Evolutionary conservation across 2,329 filamentous ascomycete genomes (phyloP).

Genomic region (Lecanicillium sp.): DNA sequence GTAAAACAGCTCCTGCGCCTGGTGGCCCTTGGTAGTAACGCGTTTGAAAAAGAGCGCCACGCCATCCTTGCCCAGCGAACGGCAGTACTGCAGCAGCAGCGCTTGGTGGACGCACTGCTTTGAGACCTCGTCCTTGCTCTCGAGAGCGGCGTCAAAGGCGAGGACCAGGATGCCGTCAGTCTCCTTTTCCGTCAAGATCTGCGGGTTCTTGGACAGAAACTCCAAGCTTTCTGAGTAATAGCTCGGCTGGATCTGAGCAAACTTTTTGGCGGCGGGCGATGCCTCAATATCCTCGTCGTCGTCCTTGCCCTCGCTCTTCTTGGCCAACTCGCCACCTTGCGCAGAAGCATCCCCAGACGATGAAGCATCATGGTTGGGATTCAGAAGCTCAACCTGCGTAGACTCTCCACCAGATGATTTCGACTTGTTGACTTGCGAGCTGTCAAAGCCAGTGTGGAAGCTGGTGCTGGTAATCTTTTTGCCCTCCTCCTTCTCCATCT

Average conservation of each 20-base stretch:
- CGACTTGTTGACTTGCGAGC: slow-evolving; percentile 67
- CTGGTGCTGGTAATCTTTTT: slow-evolving; percentile 91
- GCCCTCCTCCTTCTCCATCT: slow-evolving; percentile 76
- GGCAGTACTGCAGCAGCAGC: slow-evolving; percentile 87
- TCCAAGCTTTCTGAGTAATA: slow-evolving; percentile 67
- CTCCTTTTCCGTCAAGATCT: slow-evolving; percentile 74
- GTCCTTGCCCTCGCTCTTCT: slow-evolving; percentile 28
- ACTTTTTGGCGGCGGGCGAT: slow-evolving; percentile 69
- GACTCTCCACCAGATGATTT: slow-evolving; percentile 35
- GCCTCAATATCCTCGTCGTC: slow-evolving; percentile 70
- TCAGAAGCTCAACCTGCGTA: slow-evolving; percentile 63
- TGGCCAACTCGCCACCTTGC: slow-evolving; percentile 1
- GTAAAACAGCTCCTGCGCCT: slow-evolving; percentile 82
- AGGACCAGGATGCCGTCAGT: slow-evolving; percentile 86
- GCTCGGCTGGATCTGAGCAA: slow-evolving; percentile 66
- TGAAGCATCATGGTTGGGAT: slow-evolving; percentile 43
- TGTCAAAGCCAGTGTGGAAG: slow-evolving; percentile 84
- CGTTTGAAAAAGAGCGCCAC: slow-evolving; percentile 93
- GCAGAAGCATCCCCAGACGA: background rate
- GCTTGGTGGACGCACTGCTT: slow-evolving; percentile 90
- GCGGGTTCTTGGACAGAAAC: slow-evolving; percentile 71
- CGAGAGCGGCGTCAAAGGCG: slow-evolving; percentile 82
- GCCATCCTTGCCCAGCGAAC: slow-evolving; percentile 78
- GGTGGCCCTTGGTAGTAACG: slow-evolving; percentile 80
- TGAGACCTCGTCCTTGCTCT: slow-evolving; percentile 66